These are phyloP conservation scores for Phaffia rhodozyma DNA, from an alignment of 1,284 basidiomycete species.

Conservation along the genomic window DNA sequence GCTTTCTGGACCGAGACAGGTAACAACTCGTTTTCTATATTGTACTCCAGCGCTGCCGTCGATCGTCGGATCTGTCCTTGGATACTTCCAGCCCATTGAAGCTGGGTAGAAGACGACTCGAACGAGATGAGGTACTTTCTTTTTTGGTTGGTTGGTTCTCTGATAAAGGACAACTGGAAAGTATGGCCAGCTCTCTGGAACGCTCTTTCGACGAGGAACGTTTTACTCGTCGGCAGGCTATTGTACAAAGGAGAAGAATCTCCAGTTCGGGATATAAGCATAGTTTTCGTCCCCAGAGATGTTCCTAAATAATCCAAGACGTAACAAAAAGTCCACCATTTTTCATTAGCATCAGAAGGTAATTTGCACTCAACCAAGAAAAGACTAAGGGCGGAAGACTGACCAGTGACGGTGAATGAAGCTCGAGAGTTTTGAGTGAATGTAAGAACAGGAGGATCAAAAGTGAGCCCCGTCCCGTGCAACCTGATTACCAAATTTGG, in stretches of 20 bases:
- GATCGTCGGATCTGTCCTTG: conserved; percentile 51
- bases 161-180: conserved; percentile 70
- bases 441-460: conserved; percentile 67
- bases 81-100: conserved; percentile 60
- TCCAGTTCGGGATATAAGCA: conserved; percentile 68
- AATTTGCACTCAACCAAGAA: not conserved
- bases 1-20: conserved; percentile 42
- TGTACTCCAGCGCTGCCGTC: conserved; percentile 8
- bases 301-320: conserved; percentile 26
- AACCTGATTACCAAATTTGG: conserved; percentile 64
- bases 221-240: conserved; percentile 60
- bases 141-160: conserved; percentile 46
- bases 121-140: conserved; percentile 89
- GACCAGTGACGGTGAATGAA: conserved; percentile 75
- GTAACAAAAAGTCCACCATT: not conserved
- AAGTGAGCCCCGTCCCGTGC: conserved; percentile 68
- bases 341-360: too few species aligned
- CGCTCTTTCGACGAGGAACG: conserved; percentile 68
- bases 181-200: conserved; percentile 73
- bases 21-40: not conserved
- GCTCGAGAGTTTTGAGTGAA: conserved; percentile 63
- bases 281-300: conserved; percentile 63
- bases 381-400: not conserved
- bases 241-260: conserved; percentile 65
- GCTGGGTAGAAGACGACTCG: conserved; percentile 56